These are phyloP conservation scores for Paracorniculantispora psalliotae DNA, from an alignment of 2,329 filamentous ascomycete species.

Conservation along the genomic window DNA sequence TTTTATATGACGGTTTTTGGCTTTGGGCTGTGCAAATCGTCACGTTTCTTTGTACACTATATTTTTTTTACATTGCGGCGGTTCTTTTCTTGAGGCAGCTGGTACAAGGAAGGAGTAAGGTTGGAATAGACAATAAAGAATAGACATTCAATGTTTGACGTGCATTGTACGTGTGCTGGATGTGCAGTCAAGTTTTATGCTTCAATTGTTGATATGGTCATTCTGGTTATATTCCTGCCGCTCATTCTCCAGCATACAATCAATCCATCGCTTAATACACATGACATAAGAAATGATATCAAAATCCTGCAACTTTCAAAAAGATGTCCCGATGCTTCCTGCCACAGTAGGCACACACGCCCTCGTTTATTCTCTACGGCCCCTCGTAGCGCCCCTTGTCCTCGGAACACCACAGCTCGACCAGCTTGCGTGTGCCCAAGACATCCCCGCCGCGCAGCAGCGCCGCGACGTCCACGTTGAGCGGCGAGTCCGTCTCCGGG, in stretches of 20 bases:
- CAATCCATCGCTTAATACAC: conserved; percentile 5
- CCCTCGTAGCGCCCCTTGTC: conserved; percentile 33
- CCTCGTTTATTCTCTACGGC: conserved; percentile 17
- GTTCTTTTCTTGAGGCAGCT: background rate
- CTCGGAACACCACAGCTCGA: conserved; percentile 61
- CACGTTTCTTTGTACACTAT: conserved; percentile 4
- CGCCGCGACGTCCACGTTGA: conserved; percentile 75
- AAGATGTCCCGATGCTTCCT: no score
- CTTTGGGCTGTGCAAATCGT: background rate
- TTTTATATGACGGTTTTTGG: background rate
- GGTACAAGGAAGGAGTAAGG: conserved; percentile 1
- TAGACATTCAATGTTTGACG: no score
- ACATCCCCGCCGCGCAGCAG: conserved; percentile 63
- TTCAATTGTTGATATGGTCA: background rate
- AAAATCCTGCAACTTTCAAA: background rate
- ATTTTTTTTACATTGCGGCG: conserved; percentile 2
- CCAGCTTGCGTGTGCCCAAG: conserved; percentile 63
- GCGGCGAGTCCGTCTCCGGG: conserved; percentile 67
- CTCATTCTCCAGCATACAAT: background rate
- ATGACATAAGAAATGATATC: background rate
- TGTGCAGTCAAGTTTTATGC: no score
- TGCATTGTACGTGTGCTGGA: no score
- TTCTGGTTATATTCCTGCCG: background rate
- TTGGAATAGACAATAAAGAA: conserved; percentile 9
- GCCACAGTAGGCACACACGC: background rate